These are phyloP conservation scores for Mycotypha africana DNA, from an alignment of 371 early-diverging fungal genomes.

Conservation along the genomic window DNA sequence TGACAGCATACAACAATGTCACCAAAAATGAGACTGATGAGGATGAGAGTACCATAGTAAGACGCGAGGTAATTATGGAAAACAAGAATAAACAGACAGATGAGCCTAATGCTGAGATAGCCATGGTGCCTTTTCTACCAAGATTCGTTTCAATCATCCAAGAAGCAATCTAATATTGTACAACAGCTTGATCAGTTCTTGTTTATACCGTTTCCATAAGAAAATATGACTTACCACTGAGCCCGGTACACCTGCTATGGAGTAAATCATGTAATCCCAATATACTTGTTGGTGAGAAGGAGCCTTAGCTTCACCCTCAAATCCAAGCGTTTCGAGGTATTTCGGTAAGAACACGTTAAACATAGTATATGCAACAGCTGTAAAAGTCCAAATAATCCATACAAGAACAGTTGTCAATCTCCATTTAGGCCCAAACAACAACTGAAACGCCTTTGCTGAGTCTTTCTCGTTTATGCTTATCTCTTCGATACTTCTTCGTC, in stretches of 20 bases:
- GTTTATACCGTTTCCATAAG: neutral
- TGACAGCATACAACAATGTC: conserved; percentile 78
- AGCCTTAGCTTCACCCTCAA: conserved; percentile 22
- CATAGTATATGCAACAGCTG: conserved; percentile 78
- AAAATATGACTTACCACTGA: conserved; percentile 49
- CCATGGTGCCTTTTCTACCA: conserved; percentile 83
- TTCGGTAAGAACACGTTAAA: conserved; percentile 82
- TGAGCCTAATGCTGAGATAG: conserved; percentile 66
- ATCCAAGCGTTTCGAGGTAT: conserved; percentile 57
- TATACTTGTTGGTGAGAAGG: conserved; percentile 59
- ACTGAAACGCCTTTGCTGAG: conserved; percentile 6
- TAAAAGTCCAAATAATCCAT: conserved; percentile 78
- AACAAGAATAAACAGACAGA: conserved; percentile 63
- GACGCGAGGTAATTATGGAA: conserved; percentile 43
- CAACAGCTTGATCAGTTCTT: neutral
- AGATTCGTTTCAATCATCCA: conserved; percentile 70
- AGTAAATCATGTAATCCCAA: conserved; percentile 71
- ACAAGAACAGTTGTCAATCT: conserved; percentile 62
- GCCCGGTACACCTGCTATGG: conserved; percentile 77
- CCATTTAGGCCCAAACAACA: conserved; percentile 48
- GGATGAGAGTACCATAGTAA: conserved; percentile 58
- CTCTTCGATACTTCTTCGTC: neutral
- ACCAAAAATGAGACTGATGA: conserved; percentile 66
- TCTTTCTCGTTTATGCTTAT: conserved; percentile 1
- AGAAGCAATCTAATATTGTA: conserved; percentile 57